phyloP scores from a whole-genome alignment of 306 rosid genomes.

The Pyrus communis region DNA sequence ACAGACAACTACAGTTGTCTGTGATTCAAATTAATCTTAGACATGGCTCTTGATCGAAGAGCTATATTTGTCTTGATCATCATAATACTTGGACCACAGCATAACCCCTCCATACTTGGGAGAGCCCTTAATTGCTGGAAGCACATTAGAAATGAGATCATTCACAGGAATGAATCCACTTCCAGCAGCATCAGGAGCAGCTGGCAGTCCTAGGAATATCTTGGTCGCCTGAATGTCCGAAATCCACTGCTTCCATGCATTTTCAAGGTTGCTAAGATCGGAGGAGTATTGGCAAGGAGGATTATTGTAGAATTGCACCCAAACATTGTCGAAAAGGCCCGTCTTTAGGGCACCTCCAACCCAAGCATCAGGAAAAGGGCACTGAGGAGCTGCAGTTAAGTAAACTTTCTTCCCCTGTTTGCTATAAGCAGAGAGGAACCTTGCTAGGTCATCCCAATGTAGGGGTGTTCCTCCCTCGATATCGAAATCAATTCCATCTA shows the following conservation, averaged over 20 bases:
- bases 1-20: neutral
- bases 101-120: conserved; percentile 64
- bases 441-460: conserved; percentile 50
- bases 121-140: conserved; percentile 42
- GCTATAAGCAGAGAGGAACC: conserved; percentile 29
- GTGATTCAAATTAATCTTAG: neutral
- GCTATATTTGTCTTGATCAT: conserved; percentile 46
- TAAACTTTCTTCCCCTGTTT: conserved; percentile 37
- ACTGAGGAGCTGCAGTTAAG: conserved; percentile 51
- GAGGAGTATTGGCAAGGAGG: conserved; percentile 43
- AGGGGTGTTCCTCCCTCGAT: conserved; percentile 51
- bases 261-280: conserved; percentile 22
- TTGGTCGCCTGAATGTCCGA: conserved; percentile 30
- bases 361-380: conserved; percentile 56
- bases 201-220: conserved; percentile 51
- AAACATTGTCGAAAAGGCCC: conserved; percentile 51
- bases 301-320: conserved; percentile 66
- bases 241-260: conserved; percentile 50
- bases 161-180: conserved; percentile 41
- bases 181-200: conserved; percentile 45
- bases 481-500: conserved; percentile 63
- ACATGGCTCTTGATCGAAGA: conserved; percentile 45
- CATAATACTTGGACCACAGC: conserved; percentile 67
- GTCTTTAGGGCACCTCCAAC: conserved; percentile 45
- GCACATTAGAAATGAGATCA: conserved; percentile 34